phyloP scores from a whole-genome alignment of 1,284 basidiomycete species.

The Chalciporus sp. region DNA sequence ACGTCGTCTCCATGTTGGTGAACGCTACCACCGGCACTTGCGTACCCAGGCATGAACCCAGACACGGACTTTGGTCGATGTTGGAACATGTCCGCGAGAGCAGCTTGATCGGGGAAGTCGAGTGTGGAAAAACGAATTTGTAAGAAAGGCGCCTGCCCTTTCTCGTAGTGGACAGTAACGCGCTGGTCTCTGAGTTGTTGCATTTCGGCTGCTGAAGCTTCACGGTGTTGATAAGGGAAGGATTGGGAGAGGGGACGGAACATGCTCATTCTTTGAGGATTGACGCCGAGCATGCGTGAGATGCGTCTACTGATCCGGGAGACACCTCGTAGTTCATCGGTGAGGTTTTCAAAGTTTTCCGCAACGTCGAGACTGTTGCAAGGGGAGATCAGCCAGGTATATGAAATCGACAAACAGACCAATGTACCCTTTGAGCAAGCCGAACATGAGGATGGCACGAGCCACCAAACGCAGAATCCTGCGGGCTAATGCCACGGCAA shows the following conservation, averaged over 20 bases:
- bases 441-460: conserved; percentile 57
- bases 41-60: conserved; percentile 8
- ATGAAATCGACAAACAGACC: background rate
- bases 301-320: conserved; percentile 28
- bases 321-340: conserved; percentile 36
- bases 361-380: conserved; percentile 42
- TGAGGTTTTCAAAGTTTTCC: conserved; percentile 45
- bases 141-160: conserved; percentile 55
- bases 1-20: conserved; percentile 2
- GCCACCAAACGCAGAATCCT: conserved; percentile 58
- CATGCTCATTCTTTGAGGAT: conserved; percentile 49
- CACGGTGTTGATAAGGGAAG: conserved; percentile 13
- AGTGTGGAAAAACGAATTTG: conserved; percentile 63
- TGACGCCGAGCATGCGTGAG: conserved; percentile 50
- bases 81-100: conserved; percentile 36
- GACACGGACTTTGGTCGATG: conserved; percentile 13
- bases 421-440: conserved; percentile 64
- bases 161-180: conserved; percentile 57
- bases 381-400: background rate
- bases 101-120: conserved; percentile 44
- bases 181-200: conserved; percentile 33
- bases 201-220: conserved; percentile 14
- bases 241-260: conserved; percentile 43
- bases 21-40: background rate
- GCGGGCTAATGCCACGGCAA: conserved; percentile 53